Conservation (phyloP, 2,329 filamentous ascomycete genomes). For the Seiridium unicorne region DNA sequence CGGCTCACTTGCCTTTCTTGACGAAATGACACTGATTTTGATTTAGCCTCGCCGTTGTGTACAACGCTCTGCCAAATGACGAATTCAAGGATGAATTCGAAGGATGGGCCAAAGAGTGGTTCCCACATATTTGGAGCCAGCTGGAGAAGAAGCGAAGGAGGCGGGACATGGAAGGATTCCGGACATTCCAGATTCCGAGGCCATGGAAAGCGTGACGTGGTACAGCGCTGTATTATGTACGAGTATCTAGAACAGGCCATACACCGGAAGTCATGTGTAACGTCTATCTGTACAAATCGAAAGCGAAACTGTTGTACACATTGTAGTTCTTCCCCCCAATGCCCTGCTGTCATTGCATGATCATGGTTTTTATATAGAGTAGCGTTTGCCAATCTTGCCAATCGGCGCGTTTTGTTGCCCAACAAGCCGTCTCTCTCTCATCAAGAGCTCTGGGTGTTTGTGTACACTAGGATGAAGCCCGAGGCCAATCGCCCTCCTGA, state of each 20-base stretch:
- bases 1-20: background rate
- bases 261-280: constrained; percentile 10
- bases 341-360: background rate
- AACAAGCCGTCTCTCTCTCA: background rate
- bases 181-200: constrained; percentile 48
- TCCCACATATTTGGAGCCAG: constrained; percentile 67
- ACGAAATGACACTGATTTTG: background rate
- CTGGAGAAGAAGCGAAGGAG: constrained; percentile 54
- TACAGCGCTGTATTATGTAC: constrained; percentile 18
- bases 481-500: constrained; percentile 82
- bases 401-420: background rate
- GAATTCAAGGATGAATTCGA: constrained; percentile 69
- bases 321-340: constrained; percentile 12
- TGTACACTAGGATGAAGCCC: constrained; percentile 92
- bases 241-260: constrained; percentile 21
- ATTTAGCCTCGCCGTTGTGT: constrained; percentile 68
- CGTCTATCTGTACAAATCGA: constrained; percentile 29
- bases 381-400: constrained; percentile 8
- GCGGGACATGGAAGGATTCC: constrained; percentile 41
- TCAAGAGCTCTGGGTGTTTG: constrained; percentile 78
- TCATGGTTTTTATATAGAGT: constrained; percentile 7
- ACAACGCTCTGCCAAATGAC: constrained; percentile 68
- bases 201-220: constrained; percentile 44
- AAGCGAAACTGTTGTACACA: constrained; percentile 34
- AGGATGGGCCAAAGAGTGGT: constrained; percentile 68